phyloP scores from a whole-genome alignment of 371 early-diverging fungal species.

The Syncephalastrum racemosum region DNA sequence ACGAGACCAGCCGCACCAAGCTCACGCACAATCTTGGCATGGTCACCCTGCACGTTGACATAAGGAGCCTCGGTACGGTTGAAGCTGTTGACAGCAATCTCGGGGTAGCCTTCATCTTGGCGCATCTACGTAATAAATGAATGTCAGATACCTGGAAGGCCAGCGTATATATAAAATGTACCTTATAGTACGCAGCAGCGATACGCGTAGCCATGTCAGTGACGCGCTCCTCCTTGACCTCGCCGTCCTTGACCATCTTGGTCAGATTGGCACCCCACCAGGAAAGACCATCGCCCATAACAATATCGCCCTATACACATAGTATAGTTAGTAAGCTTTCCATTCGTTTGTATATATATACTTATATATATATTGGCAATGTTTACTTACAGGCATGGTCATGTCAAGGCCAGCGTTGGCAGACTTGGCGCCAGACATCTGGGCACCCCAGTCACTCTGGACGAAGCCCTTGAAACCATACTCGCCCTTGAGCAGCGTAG shows the following conservation, averaged over 20 bases:
- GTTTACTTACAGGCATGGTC: slow-evolving; percentile 50
- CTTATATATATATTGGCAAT: slow-evolving; percentile 13
- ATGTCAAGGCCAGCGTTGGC: slow-evolving; percentile 48
- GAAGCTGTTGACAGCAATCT: slow-evolving; percentile 29
- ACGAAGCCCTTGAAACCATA: slow-evolving; percentile 37
- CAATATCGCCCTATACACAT: slow-evolving; percentile 26
- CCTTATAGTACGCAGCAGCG: slow-evolving; percentile 52
- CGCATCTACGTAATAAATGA: slow-evolving; percentile 5
- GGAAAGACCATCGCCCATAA: slow-evolving; percentile 19
- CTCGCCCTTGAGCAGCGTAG: slow-evolving; percentile 37
- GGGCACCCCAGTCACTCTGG: slow-evolving; percentile 30
- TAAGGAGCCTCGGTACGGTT: slow-evolving; percentile 14
- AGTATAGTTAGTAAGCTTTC: too few relatives aligned
- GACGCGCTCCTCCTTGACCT: slow-evolving; percentile 35
- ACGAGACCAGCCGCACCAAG: slow-evolving; percentile 56
- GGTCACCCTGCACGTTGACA: slow-evolving; percentile 45
- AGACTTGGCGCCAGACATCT: slow-evolving; percentile 19
- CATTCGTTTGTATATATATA: too few relatives aligned
- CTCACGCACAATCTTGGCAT: slow-evolving; percentile 30
- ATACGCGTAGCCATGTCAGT: slow-evolving; percentile 60
- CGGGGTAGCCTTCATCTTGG: slow-evolving; percentile 40
- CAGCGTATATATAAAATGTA: slow-evolving; percentile 5
- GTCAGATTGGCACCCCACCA: slow-evolving; percentile 41
- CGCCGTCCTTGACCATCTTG: slow-evolving; percentile 23
- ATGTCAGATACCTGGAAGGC: slow-evolving; percentile 16